phyloP scores from a whole-genome alignment of 2,329 filamentous ascomycete genomes.

The Pseudogymnoascus sp. region DNA sequence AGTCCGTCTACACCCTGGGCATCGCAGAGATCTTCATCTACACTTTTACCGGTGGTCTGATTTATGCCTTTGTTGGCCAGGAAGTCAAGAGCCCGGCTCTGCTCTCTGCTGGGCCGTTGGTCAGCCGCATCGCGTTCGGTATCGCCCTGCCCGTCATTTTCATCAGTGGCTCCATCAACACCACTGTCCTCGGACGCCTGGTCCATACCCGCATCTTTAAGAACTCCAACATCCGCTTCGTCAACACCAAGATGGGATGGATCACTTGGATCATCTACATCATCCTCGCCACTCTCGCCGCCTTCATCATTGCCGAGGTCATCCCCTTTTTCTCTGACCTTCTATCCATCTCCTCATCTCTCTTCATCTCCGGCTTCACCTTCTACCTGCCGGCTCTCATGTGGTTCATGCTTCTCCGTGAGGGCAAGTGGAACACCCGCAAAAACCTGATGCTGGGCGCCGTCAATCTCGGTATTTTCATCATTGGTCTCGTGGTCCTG shows the following conservation, averaged over 20 bases:
- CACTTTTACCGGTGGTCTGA: constrained; percentile 46
- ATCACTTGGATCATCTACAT: constrained; percentile 36
- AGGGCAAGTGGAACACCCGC: constrained; percentile 21
- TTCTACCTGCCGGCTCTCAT: constrained; percentile 23
- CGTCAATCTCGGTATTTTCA: constrained; percentile 17
- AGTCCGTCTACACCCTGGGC: constrained; percentile 41
- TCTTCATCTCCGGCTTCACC: constrained; percentile 24
- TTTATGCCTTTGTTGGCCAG: constrained; percentile 51
- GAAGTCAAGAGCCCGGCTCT: constrained; percentile 50
- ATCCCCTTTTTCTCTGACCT: constrained; percentile 50
- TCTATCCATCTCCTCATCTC: constrained; percentile 24
- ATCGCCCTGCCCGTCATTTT: constrained; percentile 54
- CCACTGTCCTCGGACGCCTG: constrained; percentile 38
- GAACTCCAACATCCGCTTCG: constrained; percentile 16
- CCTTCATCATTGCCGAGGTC: constrained; percentile 48
- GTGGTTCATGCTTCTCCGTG: constrained; percentile 22
- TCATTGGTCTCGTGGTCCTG: constrained; percentile 18
- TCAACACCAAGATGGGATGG: constrained; percentile 22
- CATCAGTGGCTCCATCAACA: constrained; percentile 53
- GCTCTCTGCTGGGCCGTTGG: constrained; percentile 40
- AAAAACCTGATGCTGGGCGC: constrained; percentile 18
- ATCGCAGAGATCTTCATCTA: constrained; percentile 46
- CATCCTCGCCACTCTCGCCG: constrained; percentile 38
- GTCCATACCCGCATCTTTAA: constrained; percentile 23
- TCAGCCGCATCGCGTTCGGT: constrained; percentile 51